phyloP scores from a whole-genome alignment of 495 filamentous ascomycete species.

The Chaetomidium leptoderma region DNA sequence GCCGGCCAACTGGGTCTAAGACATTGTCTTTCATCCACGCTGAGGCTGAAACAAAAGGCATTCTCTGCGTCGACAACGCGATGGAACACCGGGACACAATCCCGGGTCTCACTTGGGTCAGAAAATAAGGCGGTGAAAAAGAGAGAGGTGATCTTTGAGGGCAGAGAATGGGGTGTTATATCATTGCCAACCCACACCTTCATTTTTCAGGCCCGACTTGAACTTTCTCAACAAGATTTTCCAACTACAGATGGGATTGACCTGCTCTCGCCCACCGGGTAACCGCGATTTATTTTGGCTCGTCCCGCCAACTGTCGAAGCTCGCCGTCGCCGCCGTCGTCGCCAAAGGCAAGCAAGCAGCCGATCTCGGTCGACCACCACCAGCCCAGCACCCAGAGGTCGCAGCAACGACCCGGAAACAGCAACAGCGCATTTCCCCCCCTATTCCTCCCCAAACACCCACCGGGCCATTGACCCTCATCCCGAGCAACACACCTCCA shows the following conservation, averaged over 20 bases:
- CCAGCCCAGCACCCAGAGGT: too few relatives aligned
- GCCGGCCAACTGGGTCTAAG: neutral
- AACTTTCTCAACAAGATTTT: neutral
- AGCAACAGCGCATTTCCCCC: too few relatives aligned
- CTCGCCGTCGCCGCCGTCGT: neutral
- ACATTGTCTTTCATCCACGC: neutral
- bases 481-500: too few relatives aligned
- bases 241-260: constrained; percentile 3
- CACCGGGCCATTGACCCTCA: too few relatives aligned
- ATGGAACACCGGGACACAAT: neutral
- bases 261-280: constrained; percentile 1
- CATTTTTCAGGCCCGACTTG: neutral
- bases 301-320: neutral
- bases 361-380: neutral
- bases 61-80: neutral
- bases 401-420: too few relatives aligned
- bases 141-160: neutral
- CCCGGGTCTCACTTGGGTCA: neutral
- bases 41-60: neutral
- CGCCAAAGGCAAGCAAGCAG: neutral
- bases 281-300: constrained; percentile 1
- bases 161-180: neutral
- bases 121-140: neutral
- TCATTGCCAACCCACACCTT: neutral
- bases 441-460: too few relatives aligned